A percentile compares a stretch with the other conserved stretches of the same genome.
Conservation (phyloP, 345 rosid genomes). For the Bruguiera sexangula region DNA sequence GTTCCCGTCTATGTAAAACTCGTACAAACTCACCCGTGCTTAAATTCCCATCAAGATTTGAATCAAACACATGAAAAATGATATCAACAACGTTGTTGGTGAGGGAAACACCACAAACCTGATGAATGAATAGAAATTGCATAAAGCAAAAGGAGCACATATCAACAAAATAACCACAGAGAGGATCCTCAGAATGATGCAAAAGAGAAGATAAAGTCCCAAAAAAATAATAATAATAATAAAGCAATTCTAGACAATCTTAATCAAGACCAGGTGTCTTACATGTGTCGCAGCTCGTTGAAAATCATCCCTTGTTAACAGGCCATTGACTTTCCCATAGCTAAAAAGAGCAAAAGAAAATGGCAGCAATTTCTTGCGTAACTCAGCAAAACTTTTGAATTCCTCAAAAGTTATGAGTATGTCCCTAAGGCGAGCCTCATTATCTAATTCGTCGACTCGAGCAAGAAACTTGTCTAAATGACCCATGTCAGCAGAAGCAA, state of each 20-base stretch:
- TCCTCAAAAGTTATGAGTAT: constrained; percentile 62
- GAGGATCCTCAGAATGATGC: no score
- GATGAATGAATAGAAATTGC: constrained; percentile 1
- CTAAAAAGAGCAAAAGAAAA: constrained; percentile 87
- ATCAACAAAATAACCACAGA: not conserved
- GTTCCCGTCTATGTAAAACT: constrained; percentile 58
- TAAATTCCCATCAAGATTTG: constrained; percentile 62
- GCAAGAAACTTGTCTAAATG: constrained; percentile 61
- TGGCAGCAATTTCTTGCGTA: constrained; percentile 69
- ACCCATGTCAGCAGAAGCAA: constrained; percentile 88
- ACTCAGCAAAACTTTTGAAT: constrained; percentile 73
- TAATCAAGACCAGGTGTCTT: constrained; percentile 23
- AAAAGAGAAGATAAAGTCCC: not conserved
- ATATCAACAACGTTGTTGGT: constrained; percentile 65
- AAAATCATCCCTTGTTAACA: constrained; percentile 68
- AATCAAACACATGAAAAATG: constrained; percentile 74
- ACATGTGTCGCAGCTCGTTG: constrained; percentile 83
- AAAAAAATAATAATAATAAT: not conserved
- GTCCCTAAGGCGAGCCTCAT: constrained; percentile 45
- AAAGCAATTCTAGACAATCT: not conserved
- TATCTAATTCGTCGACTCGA: constrained; percentile 58
- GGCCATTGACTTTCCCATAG: constrained; percentile 74
- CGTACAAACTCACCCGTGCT: constrained; percentile 68
- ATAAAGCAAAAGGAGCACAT: not conserved
- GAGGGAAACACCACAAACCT: constrained; percentile 72